Percentiles rank a stretch among this genome's conserved stretches.
Evolutionary conservation across 345 rosid species (phyloP).

Genomic region (Cardiospermum halicacabum): DNA sequence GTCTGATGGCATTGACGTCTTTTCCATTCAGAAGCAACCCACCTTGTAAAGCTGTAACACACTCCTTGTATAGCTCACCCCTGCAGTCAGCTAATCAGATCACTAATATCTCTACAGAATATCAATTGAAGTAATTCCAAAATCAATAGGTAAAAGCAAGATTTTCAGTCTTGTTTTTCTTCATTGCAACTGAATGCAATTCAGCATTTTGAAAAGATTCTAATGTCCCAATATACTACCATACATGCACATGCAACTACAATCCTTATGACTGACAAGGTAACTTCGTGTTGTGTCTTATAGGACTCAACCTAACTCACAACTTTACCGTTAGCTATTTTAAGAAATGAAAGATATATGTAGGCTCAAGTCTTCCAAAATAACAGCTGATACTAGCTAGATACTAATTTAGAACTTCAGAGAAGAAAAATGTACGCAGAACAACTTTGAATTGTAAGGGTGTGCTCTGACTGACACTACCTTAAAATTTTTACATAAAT

Average conservation of each 20-base stretch:
- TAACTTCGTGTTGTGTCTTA: not conserved
- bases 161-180: not conserved
- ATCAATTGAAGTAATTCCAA: not conserved
- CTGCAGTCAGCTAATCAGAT: slow-evolving; percentile 29
- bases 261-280: not conserved
- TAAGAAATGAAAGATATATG: too few species aligned
- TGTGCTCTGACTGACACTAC: too few species aligned
- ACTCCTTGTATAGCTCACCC: slow-evolving; percentile 87
- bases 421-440: too few species aligned
- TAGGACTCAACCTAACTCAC: not conserved
- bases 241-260: not conserved
- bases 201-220: not conserved
- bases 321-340: too few species aligned
- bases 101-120: not conserved
- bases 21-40: slow-evolving; percentile 63
- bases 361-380: too few species aligned
- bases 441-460: too few species aligned
- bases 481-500: too few species aligned
- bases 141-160: not conserved
- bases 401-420: too few species aligned
- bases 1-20: slow-evolving; percentile 39
- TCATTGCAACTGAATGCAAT: not conserved
- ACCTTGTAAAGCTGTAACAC: slow-evolving; percentile 62
- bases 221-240: not conserved
- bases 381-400: too few species aligned